phyloP scores from a whole-genome alignment of 106 monocot species.

The Dendrobium nobile region DNA sequence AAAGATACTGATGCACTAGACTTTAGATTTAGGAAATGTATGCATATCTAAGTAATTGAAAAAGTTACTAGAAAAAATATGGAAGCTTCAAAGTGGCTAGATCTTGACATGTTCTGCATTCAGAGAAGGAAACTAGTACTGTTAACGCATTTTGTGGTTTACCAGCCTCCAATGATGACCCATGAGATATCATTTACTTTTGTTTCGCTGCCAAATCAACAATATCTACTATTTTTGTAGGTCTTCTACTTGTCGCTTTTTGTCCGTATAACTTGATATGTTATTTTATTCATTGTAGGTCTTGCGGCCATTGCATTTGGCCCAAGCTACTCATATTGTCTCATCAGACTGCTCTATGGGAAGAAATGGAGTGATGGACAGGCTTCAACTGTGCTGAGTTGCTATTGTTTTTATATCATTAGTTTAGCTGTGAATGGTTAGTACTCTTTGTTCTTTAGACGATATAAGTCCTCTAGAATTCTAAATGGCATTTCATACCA shows the following conservation, averaged over 20 bases:
- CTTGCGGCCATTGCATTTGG: constrained; percentile 79
- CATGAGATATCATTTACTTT: background rate
- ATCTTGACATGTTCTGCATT: background rate
- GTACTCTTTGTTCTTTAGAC: constrained; percentile 5
- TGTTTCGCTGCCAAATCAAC: background rate
- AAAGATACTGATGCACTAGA: no score
- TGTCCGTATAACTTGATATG: background rate
- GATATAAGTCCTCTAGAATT: background rate
- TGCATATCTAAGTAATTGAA: no score
- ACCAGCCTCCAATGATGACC: background rate
- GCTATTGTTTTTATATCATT: constrained; percentile 83
- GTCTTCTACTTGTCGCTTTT: background rate
- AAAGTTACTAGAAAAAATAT: no score
- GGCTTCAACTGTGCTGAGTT: constrained; percentile 60
- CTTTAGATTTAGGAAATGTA: no score
- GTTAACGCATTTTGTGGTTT: background rate
- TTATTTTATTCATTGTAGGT: constrained; percentile 38
- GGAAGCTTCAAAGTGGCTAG: background rate
- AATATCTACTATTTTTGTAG: background rate
- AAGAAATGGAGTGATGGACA: constrained; percentile 92
- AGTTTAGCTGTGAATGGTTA: constrained; percentile 89
- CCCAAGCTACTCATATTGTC: constrained; percentile 86
- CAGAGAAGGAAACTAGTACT: background rate
- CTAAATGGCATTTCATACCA: background rate
- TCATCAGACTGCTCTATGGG: constrained; percentile 77